Evolutionary conservation across 2,329 filamentous ascomycete species (phyloP).

Genomic region (Xylariaceae sp.): DNA sequence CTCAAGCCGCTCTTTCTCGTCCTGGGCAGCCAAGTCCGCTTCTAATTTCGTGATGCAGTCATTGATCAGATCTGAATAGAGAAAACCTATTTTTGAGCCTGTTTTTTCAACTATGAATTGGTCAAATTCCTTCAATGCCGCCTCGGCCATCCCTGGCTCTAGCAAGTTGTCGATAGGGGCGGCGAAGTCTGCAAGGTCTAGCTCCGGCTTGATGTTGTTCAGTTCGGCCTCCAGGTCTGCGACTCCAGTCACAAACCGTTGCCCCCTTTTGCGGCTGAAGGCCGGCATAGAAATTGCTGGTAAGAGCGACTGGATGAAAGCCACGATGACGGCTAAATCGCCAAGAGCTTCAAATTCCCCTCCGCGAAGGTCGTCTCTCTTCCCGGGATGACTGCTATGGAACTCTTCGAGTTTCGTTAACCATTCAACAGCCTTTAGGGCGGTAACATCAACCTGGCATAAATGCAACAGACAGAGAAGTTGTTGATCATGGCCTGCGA

Average conservation of each 20-base stretch:
- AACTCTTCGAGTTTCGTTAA: slow-evolving; percentile 37
- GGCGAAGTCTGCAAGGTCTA: slow-evolving; percentile 38
- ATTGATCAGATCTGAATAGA: slow-evolving; percentile 41
- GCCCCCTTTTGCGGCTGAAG: slow-evolving; percentile 36
- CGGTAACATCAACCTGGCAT: slow-evolving; percentile 35
- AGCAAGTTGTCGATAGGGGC: slow-evolving; percentile 39
- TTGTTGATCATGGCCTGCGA: slow-evolving; percentile 36
- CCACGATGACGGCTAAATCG: slow-evolving; percentile 35
- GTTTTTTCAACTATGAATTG: slow-evolving; percentile 34
- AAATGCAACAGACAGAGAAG: slow-evolving; percentile 42
- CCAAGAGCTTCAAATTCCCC: slow-evolving; percentile 33
- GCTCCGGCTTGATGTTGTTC: slow-evolving; percentile 32
- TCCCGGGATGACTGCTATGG: slow-evolving; percentile 30
- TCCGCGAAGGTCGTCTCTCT: slow-evolving; percentile 33
- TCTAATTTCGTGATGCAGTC: slow-evolving; percentile 34
- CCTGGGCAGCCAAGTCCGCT: slow-evolving; percentile 23
- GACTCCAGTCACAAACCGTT: slow-evolving; percentile 32
- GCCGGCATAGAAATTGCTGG: slow-evolving; percentile 33
- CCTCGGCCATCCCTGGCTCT: slow-evolving; percentile 35
- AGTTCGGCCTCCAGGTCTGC: slow-evolving; percentile 36
- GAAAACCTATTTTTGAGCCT: slow-evolving; percentile 36
- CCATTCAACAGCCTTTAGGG: slow-evolving; percentile 35
- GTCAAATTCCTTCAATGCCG: slow-evolving; percentile 35
- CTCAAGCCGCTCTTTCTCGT: not conserved
- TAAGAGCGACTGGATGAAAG: slow-evolving; percentile 38